Evolutionary conservation across 495 filamentous ascomycete species (phyloP).

Genomic region (Trichoderma asperelloides): DNA sequence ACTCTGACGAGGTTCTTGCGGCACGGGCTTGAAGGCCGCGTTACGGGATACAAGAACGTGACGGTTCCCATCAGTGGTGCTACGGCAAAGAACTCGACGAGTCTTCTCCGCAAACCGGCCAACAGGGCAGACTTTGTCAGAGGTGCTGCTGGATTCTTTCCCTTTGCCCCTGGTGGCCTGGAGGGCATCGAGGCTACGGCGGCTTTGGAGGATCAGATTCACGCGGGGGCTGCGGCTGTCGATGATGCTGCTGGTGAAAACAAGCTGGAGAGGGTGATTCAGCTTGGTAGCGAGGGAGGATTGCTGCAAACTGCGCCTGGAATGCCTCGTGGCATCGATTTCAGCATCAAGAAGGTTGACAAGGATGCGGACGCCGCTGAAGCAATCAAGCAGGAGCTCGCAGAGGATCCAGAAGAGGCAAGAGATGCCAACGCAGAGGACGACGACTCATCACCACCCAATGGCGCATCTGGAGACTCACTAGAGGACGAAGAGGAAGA

Average conservation of each 20-base stretch:
- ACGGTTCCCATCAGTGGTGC: constrained; percentile 84
- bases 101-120: constrained; percentile 77
- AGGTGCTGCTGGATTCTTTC: constrained; percentile 92
- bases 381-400: constrained; percentile 65
- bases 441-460: constrained; percentile 22
- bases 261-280: constrained; percentile 70
- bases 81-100: constrained; percentile 95
- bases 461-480: constrained; percentile 29
- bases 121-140: constrained; percentile 85
- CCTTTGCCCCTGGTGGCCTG: constrained; percentile 86
- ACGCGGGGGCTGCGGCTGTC: constrained; percentile 23
- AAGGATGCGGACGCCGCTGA: constrained; percentile 47
- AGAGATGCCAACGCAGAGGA: constrained; percentile 30
- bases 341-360: constrained; percentile 50
- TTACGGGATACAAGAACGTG: constrained; percentile 91
- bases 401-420: constrained; percentile 55
- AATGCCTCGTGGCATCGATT: constrained; percentile 67
- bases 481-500: constrained; percentile 26
- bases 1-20: constrained; percentile 87
- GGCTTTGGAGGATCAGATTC: constrained; percentile 58
- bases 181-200: constrained; percentile 79
- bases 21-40: constrained; percentile 85
- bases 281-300: constrained; percentile 66
- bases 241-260: constrained; percentile 31
- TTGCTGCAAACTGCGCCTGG: constrained; percentile 79